Conservation (phyloP, 371 early-diverging fungal genomes). For the Mucor circinelloides region DNA sequence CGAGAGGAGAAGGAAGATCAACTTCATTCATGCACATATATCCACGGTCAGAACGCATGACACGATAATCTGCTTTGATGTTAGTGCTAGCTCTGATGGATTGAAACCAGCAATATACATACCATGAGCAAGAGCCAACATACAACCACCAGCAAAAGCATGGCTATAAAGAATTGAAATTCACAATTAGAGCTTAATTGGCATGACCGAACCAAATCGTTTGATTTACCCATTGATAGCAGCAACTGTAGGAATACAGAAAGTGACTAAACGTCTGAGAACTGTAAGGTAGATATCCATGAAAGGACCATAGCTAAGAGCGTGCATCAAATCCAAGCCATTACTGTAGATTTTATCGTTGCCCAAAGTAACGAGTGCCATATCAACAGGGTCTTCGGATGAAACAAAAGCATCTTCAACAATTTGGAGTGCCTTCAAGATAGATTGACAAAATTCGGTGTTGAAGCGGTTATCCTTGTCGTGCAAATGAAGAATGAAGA, state of each 20-base stretch:
- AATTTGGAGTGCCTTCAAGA: conserved; percentile 62
- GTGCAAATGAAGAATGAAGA: conserved; percentile 62
- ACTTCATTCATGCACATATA: conserved; percentile 84
- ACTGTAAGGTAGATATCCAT: conserved; percentile 53
- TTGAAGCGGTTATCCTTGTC: conserved; percentile 75
- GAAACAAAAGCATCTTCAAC: conserved; percentile 56
- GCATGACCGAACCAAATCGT: neutral
- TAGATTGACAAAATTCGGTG: conserved; percentile 55
- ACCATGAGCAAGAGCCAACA: conserved; percentile 80
- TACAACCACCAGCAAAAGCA: conserved; percentile 86
- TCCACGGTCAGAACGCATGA: conserved; percentile 82
- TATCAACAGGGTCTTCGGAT: conserved; percentile 37
- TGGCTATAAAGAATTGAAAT: conserved; percentile 52
- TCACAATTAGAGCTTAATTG: neutral
- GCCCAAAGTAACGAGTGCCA: conserved; percentile 67
- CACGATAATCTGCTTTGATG: conserved; percentile 63
- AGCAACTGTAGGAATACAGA: conserved; percentile 82
- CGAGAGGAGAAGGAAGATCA: conserved; percentile 70
- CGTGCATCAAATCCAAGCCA: conserved; percentile 69
- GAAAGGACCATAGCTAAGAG: conserved; percentile 45
- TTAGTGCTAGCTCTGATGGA: neutral
- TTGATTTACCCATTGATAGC: conserved; percentile 68
- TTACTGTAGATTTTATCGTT: conserved; percentile 78
- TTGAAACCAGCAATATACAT: neutral
- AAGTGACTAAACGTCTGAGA: conserved; percentile 61